Percentiles rank a stretch among this genome's conserved stretches.
Conservation (phyloP, 352 stramenopile species). For the Globisporangium ultimum region DNA sequence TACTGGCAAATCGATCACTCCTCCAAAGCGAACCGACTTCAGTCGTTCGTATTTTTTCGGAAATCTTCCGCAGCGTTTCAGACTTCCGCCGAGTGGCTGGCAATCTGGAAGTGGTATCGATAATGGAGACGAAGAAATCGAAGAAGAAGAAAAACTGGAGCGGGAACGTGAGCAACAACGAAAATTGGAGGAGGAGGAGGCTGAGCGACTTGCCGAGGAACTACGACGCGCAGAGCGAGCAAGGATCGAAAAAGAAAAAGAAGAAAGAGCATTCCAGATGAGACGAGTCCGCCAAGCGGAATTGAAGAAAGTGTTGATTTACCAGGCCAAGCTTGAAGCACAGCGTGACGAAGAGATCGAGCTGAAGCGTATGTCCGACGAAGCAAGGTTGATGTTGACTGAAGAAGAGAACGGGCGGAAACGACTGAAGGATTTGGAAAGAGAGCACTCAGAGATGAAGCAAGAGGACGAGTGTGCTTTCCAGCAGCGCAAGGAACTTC, state of each 20-base stretch:
- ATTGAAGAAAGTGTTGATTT: conserved; percentile 48
- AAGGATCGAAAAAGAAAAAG: conserved; percentile 57
- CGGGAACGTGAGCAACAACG: conserved; percentile 53
- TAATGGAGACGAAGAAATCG: conserved; percentile 71
- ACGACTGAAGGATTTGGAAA: conserved; percentile 24
- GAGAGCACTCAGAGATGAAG: conserved; percentile 39
- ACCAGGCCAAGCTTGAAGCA: conserved; percentile 55
- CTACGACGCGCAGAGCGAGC: conserved; percentile 47
- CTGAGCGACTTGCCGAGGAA: conserved; percentile 48
- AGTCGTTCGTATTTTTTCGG: conserved; percentile 71
- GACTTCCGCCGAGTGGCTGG: conserved; percentile 44
- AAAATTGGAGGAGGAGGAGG: conserved; percentile 57
- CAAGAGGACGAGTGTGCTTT: conserved; percentile 35
- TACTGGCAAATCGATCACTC: conserved; percentile 25
- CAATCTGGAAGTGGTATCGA: conserved; percentile 52
- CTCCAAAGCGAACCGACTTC: conserved; percentile 68
- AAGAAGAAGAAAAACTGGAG: conserved; percentile 63
- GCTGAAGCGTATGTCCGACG: conserved; percentile 14
- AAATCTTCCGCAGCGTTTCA: conserved; percentile 45
- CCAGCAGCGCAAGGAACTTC: conserved; percentile 22
- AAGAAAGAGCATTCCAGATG: conserved; percentile 56
- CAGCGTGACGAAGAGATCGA: conserved; percentile 33
- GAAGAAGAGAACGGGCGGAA: conserved; percentile 36
- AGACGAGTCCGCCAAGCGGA: conserved; percentile 45
- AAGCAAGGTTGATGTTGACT: conserved; percentile 23